These are phyloP conservation scores for Calonectria honghensis DNA, from an alignment of 2,329 filamentous ascomycete species.

Conservation along the genomic window DNA sequence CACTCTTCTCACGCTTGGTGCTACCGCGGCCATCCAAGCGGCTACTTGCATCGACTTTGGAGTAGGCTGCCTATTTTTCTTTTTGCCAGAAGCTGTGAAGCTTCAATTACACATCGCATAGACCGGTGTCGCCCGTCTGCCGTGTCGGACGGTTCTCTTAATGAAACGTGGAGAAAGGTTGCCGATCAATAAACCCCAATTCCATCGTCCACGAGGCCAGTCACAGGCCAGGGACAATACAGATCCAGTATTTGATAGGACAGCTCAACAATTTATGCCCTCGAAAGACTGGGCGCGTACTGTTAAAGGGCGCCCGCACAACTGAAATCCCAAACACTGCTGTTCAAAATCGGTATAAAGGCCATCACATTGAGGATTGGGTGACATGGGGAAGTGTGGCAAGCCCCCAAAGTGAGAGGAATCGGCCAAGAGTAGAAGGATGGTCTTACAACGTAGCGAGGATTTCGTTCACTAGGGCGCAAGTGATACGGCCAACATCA, in stretches of 20 bases:
- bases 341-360: constrained; percentile 2
- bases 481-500: constrained; percentile 49
- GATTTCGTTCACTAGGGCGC: constrained; percentile 43
- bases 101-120: constrained; percentile 45
- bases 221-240: too few relatives aligned
- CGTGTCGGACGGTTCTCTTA: constrained; percentile 42
- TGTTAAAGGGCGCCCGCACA: background rate
- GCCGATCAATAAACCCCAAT: background rate
- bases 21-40: constrained; percentile 47
- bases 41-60: constrained; percentile 56
- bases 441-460: constrained; percentile 37
- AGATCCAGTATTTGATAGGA: background rate
- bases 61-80: constrained; percentile 50
- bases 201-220: background rate
- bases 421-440: constrained; percentile 36
- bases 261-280: background rate
- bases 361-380: background rate
- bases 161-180: constrained; percentile 21
- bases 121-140: constrained; percentile 39
- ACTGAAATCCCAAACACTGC: too few relatives aligned
- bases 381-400: too few relatives aligned
- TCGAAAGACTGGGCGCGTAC: background rate
- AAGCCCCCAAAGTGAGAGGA: background rate
- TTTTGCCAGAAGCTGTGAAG: constrained; percentile 39
- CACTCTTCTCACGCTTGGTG: constrained; percentile 50